A percentile compares a stretch with the other conserved stretches of the same genome.
phyloP scores from a whole-genome alignment of 306 rosid genomes.

The Rosa rugosa region DNA sequence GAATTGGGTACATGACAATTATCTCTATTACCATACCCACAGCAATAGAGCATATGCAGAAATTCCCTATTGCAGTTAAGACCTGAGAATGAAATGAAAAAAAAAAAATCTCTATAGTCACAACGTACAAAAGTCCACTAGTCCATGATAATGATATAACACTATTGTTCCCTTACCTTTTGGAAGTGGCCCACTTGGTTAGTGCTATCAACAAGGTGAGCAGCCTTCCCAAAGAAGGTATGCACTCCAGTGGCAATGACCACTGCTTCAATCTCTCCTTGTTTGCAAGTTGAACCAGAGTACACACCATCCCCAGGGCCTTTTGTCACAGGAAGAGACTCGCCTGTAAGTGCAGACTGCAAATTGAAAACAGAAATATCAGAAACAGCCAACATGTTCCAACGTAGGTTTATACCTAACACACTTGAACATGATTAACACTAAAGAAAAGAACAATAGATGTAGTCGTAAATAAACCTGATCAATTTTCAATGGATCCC shows the following conservation, averaged over 20 bases:
- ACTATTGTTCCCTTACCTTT: conserved; percentile 49
- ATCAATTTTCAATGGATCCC: conserved; percentile 95
- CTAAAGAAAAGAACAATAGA: not conserved
- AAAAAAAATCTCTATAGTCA: not conserved
- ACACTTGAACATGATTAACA: not conserved
- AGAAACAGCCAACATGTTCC: not conserved
- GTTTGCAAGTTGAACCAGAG: conserved; percentile 98
- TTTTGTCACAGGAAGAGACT: conserved; percentile 93
- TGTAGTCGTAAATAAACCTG: conserved; percentile 48
- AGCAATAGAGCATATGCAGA: conserved; percentile 96
- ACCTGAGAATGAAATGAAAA: conserved; percentile 48
- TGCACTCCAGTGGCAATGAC: conserved; percentile 98
- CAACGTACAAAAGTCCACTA: not conserved
- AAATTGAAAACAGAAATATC: conserved; percentile 29
- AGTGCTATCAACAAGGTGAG: conserved; percentile 94
- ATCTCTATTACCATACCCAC: conserved; percentile 92
- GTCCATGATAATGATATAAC: not conserved
- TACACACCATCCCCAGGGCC: conserved; percentile 97
- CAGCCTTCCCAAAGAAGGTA: conserved; percentile 97
- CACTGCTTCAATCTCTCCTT: conserved; percentile 97
- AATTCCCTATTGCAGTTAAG: conserved; percentile 96
- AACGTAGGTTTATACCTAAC: no score
- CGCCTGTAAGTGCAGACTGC: conserved; percentile 97
- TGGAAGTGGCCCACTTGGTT: conserved; percentile 99
- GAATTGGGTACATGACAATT: conserved; percentile 95